Conservation (phyloP, 768 basidiomycete species). For the Pisolithus albus region DNA sequence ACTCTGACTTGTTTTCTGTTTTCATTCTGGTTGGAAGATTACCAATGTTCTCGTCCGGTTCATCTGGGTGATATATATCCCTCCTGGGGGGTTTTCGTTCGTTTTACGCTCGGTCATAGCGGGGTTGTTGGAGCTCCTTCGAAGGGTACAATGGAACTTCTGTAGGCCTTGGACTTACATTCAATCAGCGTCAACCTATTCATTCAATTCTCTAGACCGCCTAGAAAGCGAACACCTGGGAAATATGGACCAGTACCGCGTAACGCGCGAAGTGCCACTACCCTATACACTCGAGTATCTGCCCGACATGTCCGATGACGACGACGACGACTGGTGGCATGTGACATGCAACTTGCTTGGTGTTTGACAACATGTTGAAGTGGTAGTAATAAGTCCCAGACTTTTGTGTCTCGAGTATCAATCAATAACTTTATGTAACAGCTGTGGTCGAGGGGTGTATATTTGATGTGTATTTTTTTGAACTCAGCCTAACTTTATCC, state of each 20-base stretch:
- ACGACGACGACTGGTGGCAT: slow-evolving; percentile 31
- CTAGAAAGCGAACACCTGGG: slow-evolving; percentile 89
- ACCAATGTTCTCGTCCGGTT: slow-evolving; percentile 73
- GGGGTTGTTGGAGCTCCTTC: slow-evolving; percentile 66
- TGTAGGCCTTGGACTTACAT: slow-evolving; percentile 40
- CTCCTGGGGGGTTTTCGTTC: slow-evolving; percentile 38
- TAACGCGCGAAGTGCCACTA: slow-evolving; percentile 77
- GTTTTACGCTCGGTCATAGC: slow-evolving; percentile 59
- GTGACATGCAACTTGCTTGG: background rate
- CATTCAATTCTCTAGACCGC: slow-evolving; percentile 42
- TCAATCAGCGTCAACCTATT: background rate
- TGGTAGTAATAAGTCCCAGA: no score
- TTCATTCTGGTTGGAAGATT: slow-evolving; percentile 35
- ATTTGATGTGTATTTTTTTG: no score
- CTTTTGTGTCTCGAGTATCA: no score
- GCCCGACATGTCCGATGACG: slow-evolving; percentile 41
- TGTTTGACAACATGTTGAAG: slow-evolving; percentile 1
- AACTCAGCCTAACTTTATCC: no score
- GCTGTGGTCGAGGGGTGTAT: no score
- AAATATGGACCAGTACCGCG: slow-evolving; percentile 89
- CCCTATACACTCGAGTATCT: slow-evolving; percentile 57
- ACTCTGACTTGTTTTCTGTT: background rate
- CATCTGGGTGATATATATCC: slow-evolving; percentile 76
- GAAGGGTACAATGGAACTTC: slow-evolving; percentile 90
- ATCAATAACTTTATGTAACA: no score